Base-by-base conservation (phyloP, 352 stramenopile species). In the Nothophytophthora sp. region DNA sequence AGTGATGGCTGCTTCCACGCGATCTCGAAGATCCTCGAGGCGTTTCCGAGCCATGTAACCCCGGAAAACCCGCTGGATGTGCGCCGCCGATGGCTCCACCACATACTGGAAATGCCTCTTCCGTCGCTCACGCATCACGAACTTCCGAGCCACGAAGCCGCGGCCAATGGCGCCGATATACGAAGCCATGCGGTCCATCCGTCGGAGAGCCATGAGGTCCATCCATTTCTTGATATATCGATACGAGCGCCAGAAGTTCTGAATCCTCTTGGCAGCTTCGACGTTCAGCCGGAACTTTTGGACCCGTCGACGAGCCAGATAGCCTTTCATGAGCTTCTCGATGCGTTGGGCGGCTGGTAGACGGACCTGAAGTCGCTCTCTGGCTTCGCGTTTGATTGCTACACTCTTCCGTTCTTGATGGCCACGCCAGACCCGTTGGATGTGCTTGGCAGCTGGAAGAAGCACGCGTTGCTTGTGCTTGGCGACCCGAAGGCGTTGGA, bases 11-110 rank as follows among this genome's bases (percentile, higher is more conserved):
- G 82, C 80, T 50, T 93, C 80, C 2, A 84, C 59, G 4, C 66
- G 53, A 23, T 93, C 80, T 1, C 75, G 67, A 1, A 74, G 49
- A 8, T 74, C 60, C 48, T 93, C 80, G 4, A 88, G 55, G 5
- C 56, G 39, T 34, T 74, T 79, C 9, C 82, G 74, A 1, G 76
- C 70, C 5, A 83, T 47, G 38, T 88, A 77, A 0, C 82, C 80
- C 5, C 82, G 76, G 49, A 85, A 90, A n/a, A 91, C 61, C 3
- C 80, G 71, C 50, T 93, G 80, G 44, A 93, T 88, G 10, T 48
- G 48, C 3, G 70, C 48, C 0, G 70, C 74, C 0, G 76, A 72
- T 5, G 80, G 82, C 20, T 74, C 45, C 5, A 88, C 25, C 5
- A 91, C 76, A 16, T 33, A 54, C 12, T 70, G 60, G 18, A 76